Conservation (phyloP, 306 rosid species). For the Begonia loranthoides region DNA sequence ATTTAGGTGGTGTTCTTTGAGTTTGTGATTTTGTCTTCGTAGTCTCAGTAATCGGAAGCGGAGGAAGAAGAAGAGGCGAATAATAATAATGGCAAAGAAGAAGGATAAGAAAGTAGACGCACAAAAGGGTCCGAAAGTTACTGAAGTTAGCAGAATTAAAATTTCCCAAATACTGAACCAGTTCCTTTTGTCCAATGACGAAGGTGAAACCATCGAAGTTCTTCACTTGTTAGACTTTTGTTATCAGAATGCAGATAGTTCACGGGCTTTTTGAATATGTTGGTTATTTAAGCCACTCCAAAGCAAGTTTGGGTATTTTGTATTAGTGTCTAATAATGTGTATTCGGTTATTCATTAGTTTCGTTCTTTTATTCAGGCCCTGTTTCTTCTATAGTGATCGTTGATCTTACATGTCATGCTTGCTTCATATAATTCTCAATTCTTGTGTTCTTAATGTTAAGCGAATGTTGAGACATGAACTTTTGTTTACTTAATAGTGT, state of each 20-base stretch:
- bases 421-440: too few relatives aligned
- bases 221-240: not conserved
- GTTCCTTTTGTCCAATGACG: constrained; percentile 29
- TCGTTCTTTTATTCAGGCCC: too few relatives aligned
- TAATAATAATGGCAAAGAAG: constrained; percentile 14
- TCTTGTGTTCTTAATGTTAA: too few relatives aligned
- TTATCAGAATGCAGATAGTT: not conserved
- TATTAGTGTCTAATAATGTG: not conserved
- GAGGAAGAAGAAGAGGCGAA: constrained; percentile 1
- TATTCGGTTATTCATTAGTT: not conserved
- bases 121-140: constrained; percentile 9
- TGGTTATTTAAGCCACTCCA: not conserved
- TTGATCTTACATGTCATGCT: too few relatives aligned
- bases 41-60: not conserved
- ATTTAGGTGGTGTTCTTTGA: too few relatives aligned
- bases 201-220: constrained; percentile 20
- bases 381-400: too few relatives aligned
- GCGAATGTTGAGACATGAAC: too few relatives aligned
- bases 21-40: too few relatives aligned
- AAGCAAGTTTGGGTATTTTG: too few relatives aligned
- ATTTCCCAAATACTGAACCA: constrained; percentile 14
- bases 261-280: not conserved
- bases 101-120: constrained; percentile 8
- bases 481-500: too few relatives aligned
- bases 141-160: constrained; percentile 19